Evolutionary conservation across 306 rosid species (phyloP), one percentile per base, ranked within the genome.

Genomic region (Cajanus cajan): DNA sequence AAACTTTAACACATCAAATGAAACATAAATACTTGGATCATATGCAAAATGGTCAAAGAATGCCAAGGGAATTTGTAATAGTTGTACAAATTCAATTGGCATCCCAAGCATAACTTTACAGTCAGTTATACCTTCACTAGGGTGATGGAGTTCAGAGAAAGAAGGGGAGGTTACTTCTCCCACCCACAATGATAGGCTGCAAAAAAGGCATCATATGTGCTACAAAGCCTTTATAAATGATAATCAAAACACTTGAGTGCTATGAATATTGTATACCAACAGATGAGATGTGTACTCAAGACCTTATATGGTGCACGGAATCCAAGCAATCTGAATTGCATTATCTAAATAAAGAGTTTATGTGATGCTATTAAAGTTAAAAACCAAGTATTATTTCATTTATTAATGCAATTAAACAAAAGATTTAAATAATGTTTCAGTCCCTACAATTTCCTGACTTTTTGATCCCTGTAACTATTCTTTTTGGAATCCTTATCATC

Each of bases 11-110:
- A 73, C 50, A 83, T 54, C 39, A 57, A 73, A 41, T 36, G 68
- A 36, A 86, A 34, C 85, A 70, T 57, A 71, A 66, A 73, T 54
- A 22, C 66, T 37, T 16, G 73, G 51, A 63, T 69, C 11, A 18
- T 40, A 75, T 3, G 19, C 12, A 59, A 75, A 62, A 45, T 22
- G 25, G 31, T 39, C 25, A 68, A 48, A 68, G 41, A 19, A 19
- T 21, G 51, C 55, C 28, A 43, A 68, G 7, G 40, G 10, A 4
- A 6, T 47, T 21, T 50, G 18, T 58, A 74, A 79, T 9, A 73
- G 24, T 5, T 19, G 22, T 19, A 50, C 69, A 79, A 58, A 43
- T 33, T 15, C 52, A 41, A 51, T 40, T 31, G 50, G 64, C 40
- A 7, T 62, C 31, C 69, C 71, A 57, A 61, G 50, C 77, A 73